Percentiles rank a stretch among this genome's conserved stretches.
These are phyloP conservation scores for Ajuga chamaepitys DNA, from an alignment of 257 asterid genomes.

Conservation along the genomic window DNA sequence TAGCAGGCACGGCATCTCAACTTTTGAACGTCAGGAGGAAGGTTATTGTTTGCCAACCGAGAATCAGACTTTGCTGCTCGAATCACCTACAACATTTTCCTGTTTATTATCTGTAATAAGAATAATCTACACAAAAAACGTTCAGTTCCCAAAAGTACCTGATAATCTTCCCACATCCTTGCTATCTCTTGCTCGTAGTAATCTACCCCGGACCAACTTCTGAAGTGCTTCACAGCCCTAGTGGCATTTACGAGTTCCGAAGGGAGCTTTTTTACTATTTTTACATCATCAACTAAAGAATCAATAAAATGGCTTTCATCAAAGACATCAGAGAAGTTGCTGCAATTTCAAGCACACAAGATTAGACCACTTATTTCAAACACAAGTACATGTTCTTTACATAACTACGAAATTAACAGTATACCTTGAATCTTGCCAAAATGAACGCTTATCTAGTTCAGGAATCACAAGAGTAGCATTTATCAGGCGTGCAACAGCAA, in stretches of 20 bases:
- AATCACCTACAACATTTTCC: constrained; percentile 48
- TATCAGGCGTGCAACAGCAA: constrained; percentile 88
- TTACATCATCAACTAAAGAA: constrained; percentile 64
- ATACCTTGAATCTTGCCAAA: constrained; percentile 95
- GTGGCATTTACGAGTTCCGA: constrained; percentile 46
- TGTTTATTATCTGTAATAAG: constrained; percentile 7
- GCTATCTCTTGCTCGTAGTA: constrained; percentile 81
- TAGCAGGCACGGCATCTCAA: constrained; percentile 96
- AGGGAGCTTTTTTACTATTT: constrained; percentile 68
- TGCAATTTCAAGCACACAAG: constrained; percentile 28
- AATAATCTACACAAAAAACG: neutral
- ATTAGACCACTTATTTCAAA: neutral
- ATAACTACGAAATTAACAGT: neutral
- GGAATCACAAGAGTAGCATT: constrained; percentile 98
- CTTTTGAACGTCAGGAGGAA: constrained; percentile 88
- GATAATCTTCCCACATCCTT: constrained; percentile 72
- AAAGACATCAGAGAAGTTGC: constrained; percentile 92
- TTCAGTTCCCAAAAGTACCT: constrained; percentile 35
- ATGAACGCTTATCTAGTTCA: constrained; percentile 85
- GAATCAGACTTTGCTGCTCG: constrained; percentile 97
- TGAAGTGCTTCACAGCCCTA: constrained; percentile 77
- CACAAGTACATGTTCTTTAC: neutral
- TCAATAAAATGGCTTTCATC: constrained; percentile 72
- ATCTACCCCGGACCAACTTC: constrained; percentile 91
- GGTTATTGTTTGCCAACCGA: constrained; percentile 83